Percentiles rank a stretch among this genome's conserved stretches.
Conservation (phyloP, 345 rosid species). For the Gossypium thurberi region DNA sequence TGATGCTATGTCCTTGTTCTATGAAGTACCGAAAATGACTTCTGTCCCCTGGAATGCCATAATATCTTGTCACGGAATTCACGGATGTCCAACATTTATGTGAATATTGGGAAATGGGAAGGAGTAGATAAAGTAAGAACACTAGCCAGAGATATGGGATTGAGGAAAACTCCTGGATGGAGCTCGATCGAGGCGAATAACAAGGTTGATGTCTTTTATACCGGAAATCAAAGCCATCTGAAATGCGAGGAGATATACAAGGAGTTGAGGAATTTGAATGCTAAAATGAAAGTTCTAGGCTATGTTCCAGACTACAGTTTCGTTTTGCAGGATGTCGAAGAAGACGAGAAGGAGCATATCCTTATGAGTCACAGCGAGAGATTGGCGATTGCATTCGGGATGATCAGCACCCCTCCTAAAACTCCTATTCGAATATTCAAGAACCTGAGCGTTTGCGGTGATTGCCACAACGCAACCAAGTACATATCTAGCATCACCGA, state of each 20-base stretch:
- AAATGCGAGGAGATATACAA: conserved; percentile 25
- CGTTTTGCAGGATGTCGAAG: conserved; percentile 57
- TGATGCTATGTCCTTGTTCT: conserved; percentile 40
- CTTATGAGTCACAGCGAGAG: conserved; percentile 52
- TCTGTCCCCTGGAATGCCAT: conserved; percentile 56
- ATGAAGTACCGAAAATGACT: conserved; percentile 31
- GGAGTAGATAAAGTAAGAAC: conserved; percentile 41
- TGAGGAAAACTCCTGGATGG: conserved; percentile 63
- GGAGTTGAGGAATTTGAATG: conserved; percentile 32
- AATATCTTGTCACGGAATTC: conserved; percentile 44
- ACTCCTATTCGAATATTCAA: conserved; percentile 41
- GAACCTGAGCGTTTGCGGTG: conserved; percentile 45
- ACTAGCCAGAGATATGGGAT: conserved; percentile 37
- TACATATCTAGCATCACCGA: conserved; percentile 23
- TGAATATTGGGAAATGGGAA: conserved; percentile 47
- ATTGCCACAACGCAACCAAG: conserved; percentile 37
- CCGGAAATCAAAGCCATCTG: conserved; percentile 45
- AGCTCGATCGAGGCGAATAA: conserved; percentile 42
- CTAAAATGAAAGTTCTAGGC: conserved; percentile 42
- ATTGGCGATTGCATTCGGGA: conserved; percentile 49
- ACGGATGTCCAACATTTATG: conserved; percentile 54
- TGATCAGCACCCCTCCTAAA: conserved; percentile 37
- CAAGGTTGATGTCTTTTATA: conserved; percentile 47
- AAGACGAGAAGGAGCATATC: conserved; percentile 56
- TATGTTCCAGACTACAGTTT: conserved; percentile 45